Percentiles rank a stretch among this genome's conserved stretches.
phyloP scores from a whole-genome alignment of 1,284 basidiomycete genomes.

The Trametes hirsuta region DNA sequence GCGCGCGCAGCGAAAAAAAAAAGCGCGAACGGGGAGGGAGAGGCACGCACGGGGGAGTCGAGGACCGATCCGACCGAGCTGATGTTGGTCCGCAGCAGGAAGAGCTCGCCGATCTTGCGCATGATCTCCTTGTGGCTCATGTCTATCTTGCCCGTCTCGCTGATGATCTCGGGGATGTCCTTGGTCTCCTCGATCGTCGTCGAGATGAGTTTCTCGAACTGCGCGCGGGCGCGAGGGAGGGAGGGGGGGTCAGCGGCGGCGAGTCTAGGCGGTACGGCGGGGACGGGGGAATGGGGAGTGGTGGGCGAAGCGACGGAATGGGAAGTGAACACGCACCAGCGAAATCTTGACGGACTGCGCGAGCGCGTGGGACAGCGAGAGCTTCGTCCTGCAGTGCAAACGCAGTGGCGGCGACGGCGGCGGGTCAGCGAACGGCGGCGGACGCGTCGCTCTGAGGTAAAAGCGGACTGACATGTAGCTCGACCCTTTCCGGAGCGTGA shows the following conservation, averaged over 20 bases:
- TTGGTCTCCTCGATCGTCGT: constrained; percentile 96
- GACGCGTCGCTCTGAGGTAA: constrained; percentile 18
- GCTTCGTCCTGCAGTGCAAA: constrained; percentile 81
- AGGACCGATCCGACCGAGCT: constrained; percentile 95
- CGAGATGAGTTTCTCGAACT: constrained; percentile 93
- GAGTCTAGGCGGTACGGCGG: not conserved
- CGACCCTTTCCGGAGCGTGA: constrained; percentile 92
- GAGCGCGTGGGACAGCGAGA: constrained; percentile 92
- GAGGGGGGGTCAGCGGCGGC: not conserved
- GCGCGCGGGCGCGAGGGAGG: not conserved
- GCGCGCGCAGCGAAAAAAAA: not conserved
- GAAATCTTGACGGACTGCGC: constrained; percentile 98
- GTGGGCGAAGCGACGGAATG: not conserved
- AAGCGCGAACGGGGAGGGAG: not conserved
- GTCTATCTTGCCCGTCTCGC: constrained; percentile 93
- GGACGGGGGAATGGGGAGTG: not conserved
- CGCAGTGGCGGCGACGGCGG: not conserved
- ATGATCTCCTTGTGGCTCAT: constrained; percentile 93
- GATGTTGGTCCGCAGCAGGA: constrained; percentile 93
- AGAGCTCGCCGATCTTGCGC: constrained; percentile 96
- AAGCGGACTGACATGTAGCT: constrained; percentile 81
- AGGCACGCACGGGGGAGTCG: constrained; percentile 81
- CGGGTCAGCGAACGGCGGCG: constrained; percentile 15
- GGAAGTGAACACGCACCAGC: constrained; percentile 50
- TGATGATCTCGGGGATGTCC: constrained; percentile 92